These are phyloP conservation scores for Mucor irregularis DNA, from an alignment of 371 early-diverging fungal genomes.

Conservation along the genomic window DNA sequence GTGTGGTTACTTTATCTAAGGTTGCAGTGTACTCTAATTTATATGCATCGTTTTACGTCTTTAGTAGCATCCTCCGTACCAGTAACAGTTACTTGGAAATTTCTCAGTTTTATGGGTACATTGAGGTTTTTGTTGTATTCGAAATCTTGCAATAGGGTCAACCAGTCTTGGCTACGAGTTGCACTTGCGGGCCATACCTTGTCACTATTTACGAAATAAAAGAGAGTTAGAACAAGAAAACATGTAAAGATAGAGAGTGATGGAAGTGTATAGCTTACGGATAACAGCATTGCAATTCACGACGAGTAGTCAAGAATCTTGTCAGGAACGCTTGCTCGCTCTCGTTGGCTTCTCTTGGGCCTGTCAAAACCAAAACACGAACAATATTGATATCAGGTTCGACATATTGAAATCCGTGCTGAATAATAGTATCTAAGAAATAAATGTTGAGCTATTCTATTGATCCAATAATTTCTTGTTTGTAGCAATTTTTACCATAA, in stretches of 20 bases:
- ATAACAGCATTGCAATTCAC: constrained; percentile 41
- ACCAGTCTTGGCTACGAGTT: constrained; percentile 28
- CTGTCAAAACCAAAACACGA: constrained; percentile 31
- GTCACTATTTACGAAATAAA: constrained; percentile 21
- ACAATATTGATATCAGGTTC: constrained; percentile 42
- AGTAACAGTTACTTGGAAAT: constrained; percentile 19
- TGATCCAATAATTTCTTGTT: neutral
- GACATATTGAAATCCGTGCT: constrained; percentile 44
- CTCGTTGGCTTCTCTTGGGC: constrained; percentile 20
- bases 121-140: constrained; percentile 21
- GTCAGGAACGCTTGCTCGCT: constrained; percentile 31
- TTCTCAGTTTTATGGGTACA: constrained; percentile 1
- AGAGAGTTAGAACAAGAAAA: neutral
- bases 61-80: constrained; percentile 13
- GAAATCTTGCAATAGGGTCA: constrained; percentile 25
- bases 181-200: constrained; percentile 43
- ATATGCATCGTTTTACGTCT: constrained; percentile 9
- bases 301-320: constrained; percentile 34
- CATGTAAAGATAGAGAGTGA: neutral
- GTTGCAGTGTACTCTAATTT: too few species aligned
- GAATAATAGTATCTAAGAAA: constrained; percentile 37
- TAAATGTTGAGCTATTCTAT: too few species aligned
- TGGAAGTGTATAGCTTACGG: constrained; percentile 25
- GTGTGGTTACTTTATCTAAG: too few species aligned
- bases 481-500: constrained; percentile 26